Conservation (phyloP, 805 yeast genomes). For the Ogataea nakhonphanomensis region DNA sequence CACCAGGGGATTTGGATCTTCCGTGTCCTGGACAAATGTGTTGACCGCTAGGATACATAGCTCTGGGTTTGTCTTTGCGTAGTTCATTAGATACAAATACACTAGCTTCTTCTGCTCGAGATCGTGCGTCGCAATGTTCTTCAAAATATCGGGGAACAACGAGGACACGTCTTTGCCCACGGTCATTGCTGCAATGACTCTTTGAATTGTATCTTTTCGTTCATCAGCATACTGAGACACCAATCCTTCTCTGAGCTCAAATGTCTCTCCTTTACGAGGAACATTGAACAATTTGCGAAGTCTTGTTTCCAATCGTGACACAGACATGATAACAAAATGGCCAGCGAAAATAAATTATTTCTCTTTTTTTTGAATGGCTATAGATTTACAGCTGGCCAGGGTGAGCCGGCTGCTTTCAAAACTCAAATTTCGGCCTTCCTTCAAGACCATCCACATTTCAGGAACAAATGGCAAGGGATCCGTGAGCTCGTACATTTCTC, state of each 20-base stretch:
- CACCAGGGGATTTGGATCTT: constrained; percentile 94
- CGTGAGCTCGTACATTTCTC: constrained; percentile 74
- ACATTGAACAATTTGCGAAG: constrained; percentile 54
- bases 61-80: constrained; percentile 95
- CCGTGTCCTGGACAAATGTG: constrained; percentile 92
- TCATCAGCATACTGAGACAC: constrained; percentile 95
- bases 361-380: constrained; percentile 36
- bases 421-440: constrained; percentile 70
- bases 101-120: constrained; percentile 95
- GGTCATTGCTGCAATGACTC: constrained; percentile 98
- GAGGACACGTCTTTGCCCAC: constrained; percentile 95
- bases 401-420: constrained; percentile 41
- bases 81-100: constrained; percentile 91
- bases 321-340: constrained; percentile 12
- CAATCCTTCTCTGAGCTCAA: constrained; percentile 82
- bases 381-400: constrained; percentile 58
- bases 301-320: constrained; percentile 43
- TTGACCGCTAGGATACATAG: constrained; percentile 93
- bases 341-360: constrained; percentile 6
- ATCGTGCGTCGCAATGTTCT: constrained; percentile 95
- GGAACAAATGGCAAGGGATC: constrained; percentile 99
- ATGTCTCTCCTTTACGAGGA: constrained; percentile 74
- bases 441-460: constrained; percentile 81
- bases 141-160: constrained; percentile 91
- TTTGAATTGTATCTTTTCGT: constrained; percentile 92